These are phyloP conservation scores for Aspergillus sp. DNA, from an alignment of 2,329 filamentous ascomycete genomes.

Conservation along the genomic window DNA sequence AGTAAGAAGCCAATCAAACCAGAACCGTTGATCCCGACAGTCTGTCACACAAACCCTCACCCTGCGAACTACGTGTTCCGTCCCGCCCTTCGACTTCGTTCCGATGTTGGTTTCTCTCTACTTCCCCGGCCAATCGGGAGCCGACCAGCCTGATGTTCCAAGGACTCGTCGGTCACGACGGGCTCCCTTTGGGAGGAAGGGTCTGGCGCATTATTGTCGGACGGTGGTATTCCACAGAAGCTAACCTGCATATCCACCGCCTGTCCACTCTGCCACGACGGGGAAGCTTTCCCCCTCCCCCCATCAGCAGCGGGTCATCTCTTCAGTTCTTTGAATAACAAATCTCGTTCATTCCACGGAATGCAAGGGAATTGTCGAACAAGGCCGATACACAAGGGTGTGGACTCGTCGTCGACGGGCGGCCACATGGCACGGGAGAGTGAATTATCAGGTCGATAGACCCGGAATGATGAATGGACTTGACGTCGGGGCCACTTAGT, in stretches of 20 bases:
- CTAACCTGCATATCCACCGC: constrained; percentile 1
- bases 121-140: constrained; percentile 7
- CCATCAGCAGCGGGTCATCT: background rate
- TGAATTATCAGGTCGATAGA: constrained; percentile 2
- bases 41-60: constrained; percentile 7
- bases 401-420: constrained; percentile 1
- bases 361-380: constrained; percentile 5
- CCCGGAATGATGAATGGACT: background rate
- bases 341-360: constrained; percentile 3
- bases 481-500: background rate
- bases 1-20: constrained; percentile 11
- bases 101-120: background rate
- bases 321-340: background rate
- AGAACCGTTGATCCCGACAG: constrained; percentile 12
- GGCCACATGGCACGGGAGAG: constrained; percentile 9
- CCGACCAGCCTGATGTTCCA: background rate
- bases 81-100: constrained; percentile 3
- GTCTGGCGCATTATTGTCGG: background rate
- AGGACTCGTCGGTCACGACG: background rate
- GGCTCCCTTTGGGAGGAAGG: background rate
- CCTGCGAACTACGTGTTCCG: constrained; percentile 12
- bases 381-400: constrained; percentile 4
- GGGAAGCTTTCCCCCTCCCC: background rate
- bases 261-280: background rate
- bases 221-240: background rate